Evolutionary conservation across 805 yeast genomes (phyloP), one percentile per base, ranked within the genome.

Genomic region (Ogataea paraovalis): DNA sequence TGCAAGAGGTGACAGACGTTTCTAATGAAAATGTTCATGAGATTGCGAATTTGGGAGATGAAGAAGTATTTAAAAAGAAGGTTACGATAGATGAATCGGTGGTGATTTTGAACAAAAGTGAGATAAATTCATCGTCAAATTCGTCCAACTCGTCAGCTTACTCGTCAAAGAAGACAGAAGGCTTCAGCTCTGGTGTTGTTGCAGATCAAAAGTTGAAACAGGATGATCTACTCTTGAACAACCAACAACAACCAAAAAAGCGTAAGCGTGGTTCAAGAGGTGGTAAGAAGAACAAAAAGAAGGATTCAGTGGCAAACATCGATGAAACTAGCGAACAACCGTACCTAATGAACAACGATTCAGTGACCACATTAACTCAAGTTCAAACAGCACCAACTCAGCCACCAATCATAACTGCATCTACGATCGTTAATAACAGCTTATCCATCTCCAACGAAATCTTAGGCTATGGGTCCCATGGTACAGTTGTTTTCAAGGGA

Each of bases 401-500:
- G 42, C 43, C 48, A 23, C 34, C 45, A 8, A 39, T 32, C 3
- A 28, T 47, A 1, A 30, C 22, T 2, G 30, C 48, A 8, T 21
- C 58, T 3, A 55, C 54, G 1, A 43, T 53, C 22, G 48, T 60
- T 10, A 62, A 57, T 23, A 57, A 74, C 44, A 81, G 77, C 47
- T 65, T 88, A 52, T 70, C 74, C 0, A 78, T 92, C 3, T 79
- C 95, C 0, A 85, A 85, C 52, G 79, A 76, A 25, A 76, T 90
- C n/a, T 68, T 94, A 43, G 99, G 99, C 0, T 89, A 88, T 63
- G 99, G 99, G 1, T 88, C 97, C 0, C 96, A 91, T 57, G 99
- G 99, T 23, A 94, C 99, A 0, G 89, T 92, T 25, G 99, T 94
- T 1, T 89, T 82, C 61, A 81, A 84, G 61, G 99, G 99, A 0